These are phyloP conservation scores for Micromonas pusilla DNA, from an alignment of 139 green algal genomes.

Conservation along the genomic window DNA sequence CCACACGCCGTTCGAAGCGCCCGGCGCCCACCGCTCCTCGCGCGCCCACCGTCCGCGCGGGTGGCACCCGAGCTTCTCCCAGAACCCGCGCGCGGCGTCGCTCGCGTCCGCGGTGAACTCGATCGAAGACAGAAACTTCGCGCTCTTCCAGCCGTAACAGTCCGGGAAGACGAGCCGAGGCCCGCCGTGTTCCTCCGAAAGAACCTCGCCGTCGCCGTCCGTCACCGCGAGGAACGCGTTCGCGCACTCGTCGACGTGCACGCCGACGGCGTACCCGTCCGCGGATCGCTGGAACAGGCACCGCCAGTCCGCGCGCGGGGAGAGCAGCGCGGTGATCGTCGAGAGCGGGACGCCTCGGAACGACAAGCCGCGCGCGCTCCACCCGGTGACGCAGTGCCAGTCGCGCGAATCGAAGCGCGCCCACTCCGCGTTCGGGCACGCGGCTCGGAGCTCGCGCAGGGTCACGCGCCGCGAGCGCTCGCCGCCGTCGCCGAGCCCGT, in stretches of 20 bases:
- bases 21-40: slow-evolving; percentile 5
- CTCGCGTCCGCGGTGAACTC: not conserved
- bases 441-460: not conserved
- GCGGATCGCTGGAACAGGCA: not conserved
- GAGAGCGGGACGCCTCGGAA: not conserved
- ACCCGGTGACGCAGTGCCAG: slow-evolving; percentile 15
- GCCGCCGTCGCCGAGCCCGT: not conserved
- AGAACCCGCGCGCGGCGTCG: not conserved
- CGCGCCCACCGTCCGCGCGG: not conserved
- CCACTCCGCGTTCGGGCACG: not conserved
- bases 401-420: not conserved
- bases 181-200: not conserved
- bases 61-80: slow-evolving; percentile 17
- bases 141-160: slow-evolving; percentile 2
- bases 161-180: slow-evolving; percentile 4
- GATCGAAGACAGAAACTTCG: not conserved
- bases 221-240: not conserved
- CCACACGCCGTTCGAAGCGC: not conserved
- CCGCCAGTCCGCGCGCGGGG: not conserved
- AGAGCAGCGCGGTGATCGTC: not conserved
- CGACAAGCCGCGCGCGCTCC: not conserved
- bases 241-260: not conserved
- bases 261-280: not conserved
- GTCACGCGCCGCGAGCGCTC: not conserved
- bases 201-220: not conserved